These are phyloP conservation scores for Paramecium primaurelia DNA, from an alignment of 73 alveolate species.

Conservation along the genomic window DNA sequence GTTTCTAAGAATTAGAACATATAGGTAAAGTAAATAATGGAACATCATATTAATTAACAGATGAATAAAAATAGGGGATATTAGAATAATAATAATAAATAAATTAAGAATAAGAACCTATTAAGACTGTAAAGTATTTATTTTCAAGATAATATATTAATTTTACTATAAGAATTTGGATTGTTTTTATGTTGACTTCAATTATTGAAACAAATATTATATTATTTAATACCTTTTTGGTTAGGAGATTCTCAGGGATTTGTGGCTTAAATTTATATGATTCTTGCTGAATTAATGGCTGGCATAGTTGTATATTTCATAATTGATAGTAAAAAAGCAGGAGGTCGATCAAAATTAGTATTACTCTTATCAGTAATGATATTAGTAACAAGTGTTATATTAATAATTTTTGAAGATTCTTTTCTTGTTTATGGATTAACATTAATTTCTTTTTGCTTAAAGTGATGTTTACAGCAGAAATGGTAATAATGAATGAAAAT, in stretches of 20 bases:
- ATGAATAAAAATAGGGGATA: not conserved
- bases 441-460: not conserved
- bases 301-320: not conserved
- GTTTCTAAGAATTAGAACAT: not conserved
- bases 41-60: not conserved
- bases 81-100: not conserved
- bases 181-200: conserved; percentile 27
- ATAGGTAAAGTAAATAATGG: not conserved
- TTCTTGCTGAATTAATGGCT: not conserved
- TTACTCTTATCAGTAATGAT: not conserved
- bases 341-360: conserved; percentile 22
- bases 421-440: not conserved
- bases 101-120: not conserved
- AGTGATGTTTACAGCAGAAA: conserved; percentile 22
- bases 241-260: not conserved
- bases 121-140: not conserved
- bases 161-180: not conserved
- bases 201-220: not conserved
- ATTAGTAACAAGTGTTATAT: not conserved
- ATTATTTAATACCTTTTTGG: conserved; percentile 7
- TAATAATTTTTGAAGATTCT: not conserved
- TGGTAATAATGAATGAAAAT: conserved; percentile 35
- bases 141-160: not conserved
- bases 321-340: not conserved
- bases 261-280: not conserved